Evolutionary conservation across 106 monocot species (phyloP).

Genomic region (Acorus gramineus): DNA sequence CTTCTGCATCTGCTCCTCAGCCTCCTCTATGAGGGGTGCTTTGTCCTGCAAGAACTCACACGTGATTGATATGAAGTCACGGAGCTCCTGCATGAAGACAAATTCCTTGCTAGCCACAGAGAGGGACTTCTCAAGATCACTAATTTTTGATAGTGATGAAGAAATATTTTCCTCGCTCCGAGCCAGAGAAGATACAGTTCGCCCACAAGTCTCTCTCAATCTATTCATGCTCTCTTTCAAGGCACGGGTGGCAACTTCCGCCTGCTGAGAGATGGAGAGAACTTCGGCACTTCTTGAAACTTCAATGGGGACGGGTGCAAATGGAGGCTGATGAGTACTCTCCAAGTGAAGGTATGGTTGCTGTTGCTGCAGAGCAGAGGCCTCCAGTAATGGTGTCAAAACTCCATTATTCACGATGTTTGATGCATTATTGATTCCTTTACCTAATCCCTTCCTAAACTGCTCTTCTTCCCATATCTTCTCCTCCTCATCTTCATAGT

Average conservation of each 20-base stretch:
- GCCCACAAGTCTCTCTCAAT: slow-evolving; percentile 53
- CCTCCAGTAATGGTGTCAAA: not conserved
- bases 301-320: not conserved
- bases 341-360: slow-evolving; percentile 7
- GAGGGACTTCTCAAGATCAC: slow-evolving; percentile 64
- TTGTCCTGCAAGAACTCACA: slow-evolving; percentile 93
- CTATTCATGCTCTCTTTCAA: slow-evolving; percentile 52
- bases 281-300: slow-evolving; percentile 42
- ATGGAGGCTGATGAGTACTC: not conserved
- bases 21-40: slow-evolving; percentile 71
- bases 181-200: slow-evolving; percentile 45
- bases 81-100: slow-evolving; percentile 79
- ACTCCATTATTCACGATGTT: slow-evolving; percentile 1
- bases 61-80: slow-evolving; percentile 64
- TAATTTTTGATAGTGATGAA: slow-evolving; percentile 55
- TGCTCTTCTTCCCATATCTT: slow-evolving; percentile 98
- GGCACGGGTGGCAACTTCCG: slow-evolving; percentile 49
- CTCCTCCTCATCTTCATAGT: slow-evolving; percentile 87
- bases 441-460: slow-evolving; percentile 79
- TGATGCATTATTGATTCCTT: slow-evolving; percentile 56
- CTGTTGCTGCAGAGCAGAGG: slow-evolving; percentile 12
- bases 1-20: slow-evolving; percentile 93
- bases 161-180: slow-evolving; percentile 52
- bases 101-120: slow-evolving; percentile 60
- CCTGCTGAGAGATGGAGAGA: slow-evolving; percentile 71